Evolutionary conservation across 176 grass and related monocot genomes (phyloP).

Genomic region (Oryza coarctata): DNA sequence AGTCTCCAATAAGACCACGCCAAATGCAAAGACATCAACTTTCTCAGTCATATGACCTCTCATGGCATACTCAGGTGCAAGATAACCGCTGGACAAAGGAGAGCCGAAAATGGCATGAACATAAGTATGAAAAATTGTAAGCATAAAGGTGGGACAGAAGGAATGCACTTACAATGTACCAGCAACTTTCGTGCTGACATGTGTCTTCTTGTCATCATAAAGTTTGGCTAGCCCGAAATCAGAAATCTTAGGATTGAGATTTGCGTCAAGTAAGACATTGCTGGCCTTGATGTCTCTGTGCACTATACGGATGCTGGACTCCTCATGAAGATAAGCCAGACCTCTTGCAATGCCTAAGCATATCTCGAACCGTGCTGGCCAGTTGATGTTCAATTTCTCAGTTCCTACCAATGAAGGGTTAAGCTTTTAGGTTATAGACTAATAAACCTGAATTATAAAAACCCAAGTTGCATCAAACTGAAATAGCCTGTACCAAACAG

Average conservation of each 20-base stretch:
- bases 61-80: constrained; percentile 93
- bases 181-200: constrained; percentile 85
- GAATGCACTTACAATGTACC: constrained; percentile 79
- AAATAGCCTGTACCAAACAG: constrained; percentile 58
- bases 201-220: constrained; percentile 80
- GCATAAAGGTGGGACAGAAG: background rate
- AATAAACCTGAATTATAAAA: background rate
- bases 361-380: constrained; percentile 77
- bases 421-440: background rate
- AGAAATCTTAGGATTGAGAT: constrained; percentile 84
- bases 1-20: constrained; percentile 61
- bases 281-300: constrained; percentile 92
- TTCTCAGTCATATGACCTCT: constrained; percentile 94
- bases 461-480: background rate
- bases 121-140: background rate
- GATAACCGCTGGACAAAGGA: constrained; percentile 60
- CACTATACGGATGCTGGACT: constrained; percentile 72
- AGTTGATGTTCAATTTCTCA: constrained; percentile 46
- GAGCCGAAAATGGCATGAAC: background rate
- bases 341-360: constrained; percentile 74
- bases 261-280: constrained; percentile 69
- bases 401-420: constrained; percentile 49
- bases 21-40: constrained; percentile 79
- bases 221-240: constrained; percentile 90
- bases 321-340: constrained; percentile 77